A percentile compares a stretch with the other conserved stretches of the same genome.
Conservation (phyloP, 2,329 filamentous ascomycete genomes). For the Colletotrichum zoysiae region DNA sequence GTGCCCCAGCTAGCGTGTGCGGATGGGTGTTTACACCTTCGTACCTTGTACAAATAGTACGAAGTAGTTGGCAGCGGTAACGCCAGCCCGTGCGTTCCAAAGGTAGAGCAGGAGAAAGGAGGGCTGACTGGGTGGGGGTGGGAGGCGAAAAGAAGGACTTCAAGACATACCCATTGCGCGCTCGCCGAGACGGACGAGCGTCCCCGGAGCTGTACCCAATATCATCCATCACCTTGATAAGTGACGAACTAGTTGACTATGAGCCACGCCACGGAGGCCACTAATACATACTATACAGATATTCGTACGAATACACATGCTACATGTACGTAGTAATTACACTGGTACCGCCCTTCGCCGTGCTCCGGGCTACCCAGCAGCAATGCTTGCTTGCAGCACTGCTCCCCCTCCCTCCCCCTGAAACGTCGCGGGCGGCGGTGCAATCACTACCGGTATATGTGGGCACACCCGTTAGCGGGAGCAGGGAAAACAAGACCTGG, state of each 20-base stretch:
- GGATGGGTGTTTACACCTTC: neutral
- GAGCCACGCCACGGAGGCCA: too few relatives aligned
- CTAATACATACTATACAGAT: too few relatives aligned
- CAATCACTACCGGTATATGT: conserved; percentile 3
- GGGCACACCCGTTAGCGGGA: conserved; percentile 18
- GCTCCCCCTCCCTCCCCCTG: conserved; percentile 29
- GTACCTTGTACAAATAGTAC: neutral
- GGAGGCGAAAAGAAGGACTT: neutral
- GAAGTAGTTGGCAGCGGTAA: neutral
- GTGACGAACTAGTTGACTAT: neutral
- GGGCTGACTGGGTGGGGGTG: neutral
- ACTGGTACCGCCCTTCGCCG: neutral
- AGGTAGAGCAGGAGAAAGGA: neutral
- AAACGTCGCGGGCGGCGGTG: conserved; percentile 31
- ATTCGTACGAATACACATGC: too few relatives aligned
- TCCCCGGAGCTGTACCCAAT: too few relatives aligned
- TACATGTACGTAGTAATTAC: neutral
- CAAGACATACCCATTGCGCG: neutral
- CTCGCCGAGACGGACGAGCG: neutral
- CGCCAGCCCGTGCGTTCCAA: conserved; percentile 23
- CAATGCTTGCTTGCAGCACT: conserved; percentile 29
- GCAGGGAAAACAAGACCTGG: conserved; percentile 22
- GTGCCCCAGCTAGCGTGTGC: conserved; percentile 2
- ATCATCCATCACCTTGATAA: neutral
- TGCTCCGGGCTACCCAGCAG: conserved; percentile 18